These are phyloP conservation scores for Rhipidocladum racemiflorum DNA, from an alignment of 176 grass and related monocot species.

Conservation along the genomic window DNA sequence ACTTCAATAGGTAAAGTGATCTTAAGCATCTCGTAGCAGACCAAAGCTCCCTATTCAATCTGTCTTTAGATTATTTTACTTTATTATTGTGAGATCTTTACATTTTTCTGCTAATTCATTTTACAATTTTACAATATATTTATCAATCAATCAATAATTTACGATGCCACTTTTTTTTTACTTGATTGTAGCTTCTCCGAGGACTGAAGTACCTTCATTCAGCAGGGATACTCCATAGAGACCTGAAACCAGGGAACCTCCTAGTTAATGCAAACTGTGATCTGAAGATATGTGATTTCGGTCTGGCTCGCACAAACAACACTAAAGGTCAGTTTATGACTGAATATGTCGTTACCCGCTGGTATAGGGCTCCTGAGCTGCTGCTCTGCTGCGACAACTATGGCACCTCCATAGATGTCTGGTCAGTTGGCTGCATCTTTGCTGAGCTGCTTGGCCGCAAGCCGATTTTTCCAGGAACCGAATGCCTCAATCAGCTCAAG, in stretches of 20 bases:
- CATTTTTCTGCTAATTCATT: not conserved
- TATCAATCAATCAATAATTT: not conserved
- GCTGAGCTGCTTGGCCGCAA: constrained; percentile 65
- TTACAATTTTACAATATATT: not conserved
- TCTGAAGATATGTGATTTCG: constrained; percentile 64
- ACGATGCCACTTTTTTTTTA: not conserved
- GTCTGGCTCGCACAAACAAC: constrained; percentile 55
- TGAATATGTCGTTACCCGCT: constrained; percentile 59
- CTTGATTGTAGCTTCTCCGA: constrained; percentile 47
- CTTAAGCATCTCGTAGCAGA: not conserved
- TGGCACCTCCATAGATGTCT: constrained; percentile 54
- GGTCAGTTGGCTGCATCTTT: constrained; percentile 62
- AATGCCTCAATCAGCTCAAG: constrained; percentile 57
- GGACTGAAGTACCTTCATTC: constrained; percentile 59
- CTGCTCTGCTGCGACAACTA: constrained; percentile 57
- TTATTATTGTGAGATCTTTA: not conserved
- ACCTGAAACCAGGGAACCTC: constrained; percentile 62
- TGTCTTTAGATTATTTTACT: not conserved
- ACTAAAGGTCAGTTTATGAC: constrained; percentile 63
- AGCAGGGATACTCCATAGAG: constrained; percentile 58
- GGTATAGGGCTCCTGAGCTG: constrained; percentile 57
- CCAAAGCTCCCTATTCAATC: not conserved
- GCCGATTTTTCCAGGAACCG: constrained; percentile 53
- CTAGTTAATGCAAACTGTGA: constrained; percentile 60
- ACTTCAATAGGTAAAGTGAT: not conserved